A percentile compares a stretch with the other conserved stretches of the same genome.
These are phyloP conservation scores for Globisporangium emineosum DNA, from an alignment of 352 stramenopile species.

Conservation along the genomic window DNA sequence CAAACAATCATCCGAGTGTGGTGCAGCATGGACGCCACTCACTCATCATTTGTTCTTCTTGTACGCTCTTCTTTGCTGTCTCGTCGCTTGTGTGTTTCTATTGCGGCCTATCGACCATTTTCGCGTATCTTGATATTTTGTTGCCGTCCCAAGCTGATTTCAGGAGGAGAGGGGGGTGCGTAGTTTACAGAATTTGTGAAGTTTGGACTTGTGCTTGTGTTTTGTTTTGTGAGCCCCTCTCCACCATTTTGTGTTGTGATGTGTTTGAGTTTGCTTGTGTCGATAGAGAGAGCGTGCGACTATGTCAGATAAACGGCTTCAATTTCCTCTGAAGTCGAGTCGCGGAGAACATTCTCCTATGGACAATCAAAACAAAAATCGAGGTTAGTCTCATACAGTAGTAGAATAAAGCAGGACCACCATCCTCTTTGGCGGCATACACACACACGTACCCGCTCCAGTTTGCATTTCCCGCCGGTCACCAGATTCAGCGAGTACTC, in stretches of 20 bases:
- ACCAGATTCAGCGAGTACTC: slow-evolving; percentile 80
- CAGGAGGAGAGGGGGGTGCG: too few species aligned
- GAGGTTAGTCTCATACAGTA: too few species aligned
- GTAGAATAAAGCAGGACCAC: neutral
- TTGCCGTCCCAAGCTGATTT: too few species aligned
- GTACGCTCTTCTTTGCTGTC: too few species aligned
- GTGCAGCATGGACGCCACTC: too few species aligned
- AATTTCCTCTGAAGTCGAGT: slow-evolving; percentile 84
- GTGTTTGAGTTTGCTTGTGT: neutral
- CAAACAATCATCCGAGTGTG: too few species aligned
- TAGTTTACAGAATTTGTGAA: neutral
- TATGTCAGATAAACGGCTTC: slow-evolving; percentile 81
- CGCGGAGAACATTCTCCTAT: slow-evolving; percentile 81
- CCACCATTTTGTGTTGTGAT: neutral
- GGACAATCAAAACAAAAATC: too few species aligned
- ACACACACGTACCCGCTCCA: slow-evolving; percentile 54
- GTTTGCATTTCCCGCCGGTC: slow-evolving; percentile 74
- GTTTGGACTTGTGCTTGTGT: neutral
- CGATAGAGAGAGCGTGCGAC: neutral
- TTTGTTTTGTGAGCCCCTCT: neutral
- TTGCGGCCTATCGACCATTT: neutral
- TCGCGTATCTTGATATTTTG: neutral
- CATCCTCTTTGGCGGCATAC: neutral
- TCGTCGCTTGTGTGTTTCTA: neutral
- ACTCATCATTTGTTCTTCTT: neutral